phyloP scores from a whole-genome alignment of 2,329 filamentous ascomycete species.

The Arthrinium phaeospermum region DNA sequence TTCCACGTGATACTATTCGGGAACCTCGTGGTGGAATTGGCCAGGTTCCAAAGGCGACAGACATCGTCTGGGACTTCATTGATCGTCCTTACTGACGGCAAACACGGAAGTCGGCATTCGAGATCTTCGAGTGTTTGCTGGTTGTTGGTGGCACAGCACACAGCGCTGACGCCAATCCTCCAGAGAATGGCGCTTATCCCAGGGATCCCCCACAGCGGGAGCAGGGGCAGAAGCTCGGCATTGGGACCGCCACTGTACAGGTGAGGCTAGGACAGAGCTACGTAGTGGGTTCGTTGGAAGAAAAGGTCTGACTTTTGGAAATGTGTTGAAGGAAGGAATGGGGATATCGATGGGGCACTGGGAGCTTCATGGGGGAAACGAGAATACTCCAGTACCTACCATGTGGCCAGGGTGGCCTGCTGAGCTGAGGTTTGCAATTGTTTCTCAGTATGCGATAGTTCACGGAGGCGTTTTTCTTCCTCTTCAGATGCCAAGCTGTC shows the following conservation, averaged over 20 bases:
- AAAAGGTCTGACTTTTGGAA: background rate
- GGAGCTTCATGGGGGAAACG: background rate
- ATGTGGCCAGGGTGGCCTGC: background rate
- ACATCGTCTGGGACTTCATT: background rate
- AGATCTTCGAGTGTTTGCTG: background rate
- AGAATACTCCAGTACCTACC: background rate
- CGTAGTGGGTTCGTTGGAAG: background rate
- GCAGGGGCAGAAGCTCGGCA: background rate
- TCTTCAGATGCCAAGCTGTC: constrained; percentile 6
- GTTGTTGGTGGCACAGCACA: background rate
- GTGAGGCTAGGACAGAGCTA: background rate
- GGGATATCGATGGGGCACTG: background rate
- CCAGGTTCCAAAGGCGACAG: constrained; percentile 5
- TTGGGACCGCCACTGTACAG: background rate
- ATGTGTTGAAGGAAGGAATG: background rate
- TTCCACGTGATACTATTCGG: background rate
- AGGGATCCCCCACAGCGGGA: background rate
- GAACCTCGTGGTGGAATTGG: constrained; percentile 4
- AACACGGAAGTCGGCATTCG: background rate
- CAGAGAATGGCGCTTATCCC: background rate
- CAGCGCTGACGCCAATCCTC: background rate
- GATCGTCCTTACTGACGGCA: background rate
- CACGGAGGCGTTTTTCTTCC: background rate
- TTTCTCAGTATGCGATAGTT: background rate
- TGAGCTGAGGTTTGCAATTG: background rate